Percentiles rank a stretch among this genome's conserved stretches.
Evolutionary conservation across 164 flowering plant species (phyloP).

Genomic region (Nelumbo lutea): DNA sequence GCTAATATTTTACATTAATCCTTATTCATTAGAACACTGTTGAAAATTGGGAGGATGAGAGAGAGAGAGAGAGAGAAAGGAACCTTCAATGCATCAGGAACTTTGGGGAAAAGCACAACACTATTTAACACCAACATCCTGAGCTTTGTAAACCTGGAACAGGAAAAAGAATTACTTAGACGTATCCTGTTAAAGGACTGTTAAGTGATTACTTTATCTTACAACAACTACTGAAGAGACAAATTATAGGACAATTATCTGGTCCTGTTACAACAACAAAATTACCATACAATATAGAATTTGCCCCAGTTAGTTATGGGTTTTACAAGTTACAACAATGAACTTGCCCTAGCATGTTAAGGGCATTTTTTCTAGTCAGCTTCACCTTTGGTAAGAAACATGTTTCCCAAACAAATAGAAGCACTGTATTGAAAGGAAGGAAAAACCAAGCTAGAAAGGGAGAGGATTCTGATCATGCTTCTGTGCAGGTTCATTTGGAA

Average conservation of each 20-base stretch:
- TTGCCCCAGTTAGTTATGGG: background rate
- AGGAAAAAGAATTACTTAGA: background rate
- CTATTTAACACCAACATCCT: slow-evolving; percentile 95
- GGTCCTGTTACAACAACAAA: background rate
- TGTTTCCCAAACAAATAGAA: background rate
- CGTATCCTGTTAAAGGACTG: no score
- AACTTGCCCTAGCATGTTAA: no score
- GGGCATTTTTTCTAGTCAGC: no score
- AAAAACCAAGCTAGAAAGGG: background rate
- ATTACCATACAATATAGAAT: background rate
- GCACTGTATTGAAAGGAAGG: background rate
- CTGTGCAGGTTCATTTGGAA: background rate
- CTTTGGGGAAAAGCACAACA: slow-evolving; percentile 91
- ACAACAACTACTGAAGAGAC: no score
- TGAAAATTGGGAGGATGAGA: background rate
- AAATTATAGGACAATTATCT: no score
- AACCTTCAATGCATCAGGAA: slow-evolving; percentile 96
- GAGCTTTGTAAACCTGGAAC: slow-evolving; percentile 75
- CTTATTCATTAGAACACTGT: slow-evolving; percentile 1
- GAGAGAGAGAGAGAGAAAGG: background rate
- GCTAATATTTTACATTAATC: slow-evolving; percentile 10
- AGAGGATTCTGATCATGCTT: background rate
- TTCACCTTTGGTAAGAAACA: no score
- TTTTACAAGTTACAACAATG: background rate
- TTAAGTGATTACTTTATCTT: no score